Conservation (phyloP, 2,329 filamentous ascomycete species). For the Paecilomyces dactylethromorphus region DNA sequence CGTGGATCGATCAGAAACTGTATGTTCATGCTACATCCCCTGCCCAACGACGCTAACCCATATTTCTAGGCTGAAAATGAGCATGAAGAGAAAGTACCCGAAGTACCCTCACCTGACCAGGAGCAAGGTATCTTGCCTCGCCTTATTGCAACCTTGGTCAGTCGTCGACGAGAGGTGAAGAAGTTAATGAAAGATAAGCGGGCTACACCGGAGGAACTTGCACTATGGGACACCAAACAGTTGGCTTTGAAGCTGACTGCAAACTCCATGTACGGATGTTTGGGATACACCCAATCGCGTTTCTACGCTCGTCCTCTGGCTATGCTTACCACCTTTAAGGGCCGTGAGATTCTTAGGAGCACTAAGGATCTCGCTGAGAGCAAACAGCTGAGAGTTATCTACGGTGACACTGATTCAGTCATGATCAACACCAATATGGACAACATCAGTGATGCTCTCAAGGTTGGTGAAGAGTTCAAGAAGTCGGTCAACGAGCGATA, state of each 20-base stretch:
- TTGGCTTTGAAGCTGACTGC: constrained; percentile 93
- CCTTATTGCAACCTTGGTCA: constrained; percentile 87
- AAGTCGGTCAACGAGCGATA: constrained; percentile 91
- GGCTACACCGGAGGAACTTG: constrained; percentile 77
- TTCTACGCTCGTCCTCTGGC: constrained; percentile 95
- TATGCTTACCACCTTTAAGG: constrained; percentile 94
- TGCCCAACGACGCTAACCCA: constrained; percentile 3
- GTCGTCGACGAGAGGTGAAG: constrained; percentile 85
- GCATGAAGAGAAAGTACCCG: constrained; percentile 81
- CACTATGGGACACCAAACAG: constrained; percentile 98
- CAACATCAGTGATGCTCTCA: constrained; percentile 81
- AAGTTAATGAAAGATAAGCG: constrained; percentile 91
- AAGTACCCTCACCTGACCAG: constrained; percentile 67
- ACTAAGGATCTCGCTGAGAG: constrained; percentile 94
- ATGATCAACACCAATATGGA: constrained; percentile 99
- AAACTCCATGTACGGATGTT: constrained; percentile 99
- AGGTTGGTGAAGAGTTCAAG: constrained; percentile 92
- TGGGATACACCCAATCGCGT: constrained; percentile 92
- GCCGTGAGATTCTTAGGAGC: constrained; percentile 90
- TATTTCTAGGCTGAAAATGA: constrained; percentile 47
- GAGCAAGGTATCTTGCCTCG: constrained; percentile 79
- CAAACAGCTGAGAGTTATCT: constrained; percentile 88
- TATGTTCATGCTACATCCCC: constrained; percentile 38
- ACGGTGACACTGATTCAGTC: constrained; percentile 97
- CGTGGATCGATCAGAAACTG: constrained; percentile 68